Percentiles rank a stretch among this genome's conserved stretches.
Evolutionary conservation across 768 basidiomycete species (phyloP).

Genomic region (Leccinum boreale): DNA sequence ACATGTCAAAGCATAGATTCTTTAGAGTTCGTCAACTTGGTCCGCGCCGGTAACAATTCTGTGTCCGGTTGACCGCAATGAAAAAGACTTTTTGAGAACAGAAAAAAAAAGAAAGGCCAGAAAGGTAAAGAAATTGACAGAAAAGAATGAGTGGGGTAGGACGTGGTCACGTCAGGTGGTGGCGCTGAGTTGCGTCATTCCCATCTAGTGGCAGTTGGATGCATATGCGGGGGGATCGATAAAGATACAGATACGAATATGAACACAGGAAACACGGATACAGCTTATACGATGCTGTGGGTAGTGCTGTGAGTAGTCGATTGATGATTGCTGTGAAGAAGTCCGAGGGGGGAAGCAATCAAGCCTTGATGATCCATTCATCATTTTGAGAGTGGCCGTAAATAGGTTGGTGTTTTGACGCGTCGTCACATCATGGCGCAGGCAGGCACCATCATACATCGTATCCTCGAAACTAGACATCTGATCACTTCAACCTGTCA

Average conservation of each 20-base stretch:
- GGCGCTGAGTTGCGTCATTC: background rate
- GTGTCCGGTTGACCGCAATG: background rate
- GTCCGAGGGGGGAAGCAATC: background rate
- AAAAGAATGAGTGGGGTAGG: background rate
- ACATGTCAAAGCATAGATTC: background rate
- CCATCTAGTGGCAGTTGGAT: background rate
- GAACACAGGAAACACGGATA: background rate
- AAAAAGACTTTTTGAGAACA: background rate
- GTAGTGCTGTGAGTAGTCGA: background rate
- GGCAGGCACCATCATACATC: background rate
- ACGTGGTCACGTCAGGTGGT: background rate
- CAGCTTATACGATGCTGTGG: background rate
- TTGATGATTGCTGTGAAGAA: background rate
- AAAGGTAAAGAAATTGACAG: background rate
- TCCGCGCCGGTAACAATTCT: background rate
- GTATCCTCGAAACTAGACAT: background rate
- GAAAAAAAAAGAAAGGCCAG: background rate
- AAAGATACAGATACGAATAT: background rate
- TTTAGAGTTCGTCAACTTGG: background rate
- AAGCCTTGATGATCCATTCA: background rate
- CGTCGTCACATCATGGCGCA: background rate
- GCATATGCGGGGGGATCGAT: background rate
- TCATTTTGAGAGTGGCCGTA: background rate
- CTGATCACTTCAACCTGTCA: background rate
- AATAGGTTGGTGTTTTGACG: background rate